These are phyloP conservation scores for Nicotiana tabacum DNA, from an alignment of 257 asterid species.

Conservation along the genomic window DNA sequence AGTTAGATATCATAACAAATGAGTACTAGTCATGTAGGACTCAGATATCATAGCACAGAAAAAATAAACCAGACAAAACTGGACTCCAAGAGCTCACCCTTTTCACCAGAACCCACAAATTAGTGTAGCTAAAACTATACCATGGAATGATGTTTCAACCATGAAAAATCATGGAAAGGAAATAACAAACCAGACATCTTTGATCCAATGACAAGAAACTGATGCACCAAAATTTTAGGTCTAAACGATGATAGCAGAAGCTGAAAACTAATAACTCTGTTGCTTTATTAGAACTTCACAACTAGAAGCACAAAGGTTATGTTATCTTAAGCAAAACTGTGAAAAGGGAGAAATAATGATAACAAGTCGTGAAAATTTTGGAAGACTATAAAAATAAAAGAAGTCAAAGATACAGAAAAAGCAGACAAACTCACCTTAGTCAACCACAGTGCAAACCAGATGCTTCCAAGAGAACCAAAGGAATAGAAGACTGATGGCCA, in stretches of 20 bases:
- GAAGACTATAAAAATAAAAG: not conserved
- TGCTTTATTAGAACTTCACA: not conserved
- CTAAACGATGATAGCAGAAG: not conserved
- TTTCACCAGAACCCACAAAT: not conserved
- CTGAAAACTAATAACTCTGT: not conserved
- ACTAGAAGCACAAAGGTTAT: not conserved
- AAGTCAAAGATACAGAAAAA: slow-evolving; percentile 9
- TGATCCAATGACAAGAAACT: not conserved
- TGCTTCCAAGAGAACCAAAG: slow-evolving; percentile 89
- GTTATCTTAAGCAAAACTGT: not conserved
- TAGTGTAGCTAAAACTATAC: not conserved
- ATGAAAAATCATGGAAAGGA: not conserved
- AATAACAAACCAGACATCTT: not conserved
- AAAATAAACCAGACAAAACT: not conserved
- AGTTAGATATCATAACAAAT: too few species aligned
- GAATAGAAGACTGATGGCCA: slow-evolving; percentile 97
- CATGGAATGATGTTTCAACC: not conserved
- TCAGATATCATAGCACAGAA: not conserved
- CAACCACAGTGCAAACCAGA: slow-evolving; percentile 94
- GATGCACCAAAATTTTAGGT: not conserved
- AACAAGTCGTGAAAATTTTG: not conserved
- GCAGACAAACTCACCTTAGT: slow-evolving; percentile 56
- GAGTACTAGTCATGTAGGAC: not conserved
- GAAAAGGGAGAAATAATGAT: not conserved
- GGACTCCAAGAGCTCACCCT: not conserved